Conservation (phyloP, 306 rosid species). For the Alnus rubra region DNA sequence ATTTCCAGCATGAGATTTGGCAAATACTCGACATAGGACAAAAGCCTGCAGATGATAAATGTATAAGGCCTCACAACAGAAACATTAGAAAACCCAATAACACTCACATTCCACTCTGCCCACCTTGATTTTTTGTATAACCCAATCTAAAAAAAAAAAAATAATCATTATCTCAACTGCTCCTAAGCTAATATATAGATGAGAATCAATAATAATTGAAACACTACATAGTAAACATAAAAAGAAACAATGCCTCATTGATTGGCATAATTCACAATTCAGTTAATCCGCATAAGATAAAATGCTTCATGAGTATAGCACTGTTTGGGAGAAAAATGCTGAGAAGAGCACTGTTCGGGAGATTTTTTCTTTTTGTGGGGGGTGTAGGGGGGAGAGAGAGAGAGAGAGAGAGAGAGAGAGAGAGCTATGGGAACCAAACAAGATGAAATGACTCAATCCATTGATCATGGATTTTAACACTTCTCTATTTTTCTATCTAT, state of each 20-base stretch:
- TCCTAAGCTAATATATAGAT: not conserved
- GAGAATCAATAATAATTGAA: not conserved
- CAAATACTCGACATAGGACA: constrained; percentile 64
- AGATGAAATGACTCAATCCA: not conserved
- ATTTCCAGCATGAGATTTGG: constrained; percentile 34
- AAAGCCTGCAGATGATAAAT: constrained; percentile 46
- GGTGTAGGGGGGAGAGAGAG: not conserved
- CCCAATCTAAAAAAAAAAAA: not conserved
- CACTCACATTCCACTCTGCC: not conserved
- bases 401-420: not conserved
- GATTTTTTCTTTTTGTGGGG: not conserved
- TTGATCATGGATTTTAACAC: not conserved
- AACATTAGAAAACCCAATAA: constrained; percentile 4
- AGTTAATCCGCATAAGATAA: not conserved
- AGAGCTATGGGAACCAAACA: not conserved
- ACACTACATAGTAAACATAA: not conserved
- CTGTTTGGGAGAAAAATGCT: no score
- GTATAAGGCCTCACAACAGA: not conserved
- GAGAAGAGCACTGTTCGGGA: no score
- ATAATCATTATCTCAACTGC: not conserved
- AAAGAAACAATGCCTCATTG: not conserved
- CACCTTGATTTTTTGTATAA: not conserved
- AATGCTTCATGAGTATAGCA: not conserved
- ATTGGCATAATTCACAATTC: not conserved
- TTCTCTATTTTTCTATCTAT: no score